phyloP scores from a whole-genome alignment of 345 rosid species.

The Punica granatum region DNA sequence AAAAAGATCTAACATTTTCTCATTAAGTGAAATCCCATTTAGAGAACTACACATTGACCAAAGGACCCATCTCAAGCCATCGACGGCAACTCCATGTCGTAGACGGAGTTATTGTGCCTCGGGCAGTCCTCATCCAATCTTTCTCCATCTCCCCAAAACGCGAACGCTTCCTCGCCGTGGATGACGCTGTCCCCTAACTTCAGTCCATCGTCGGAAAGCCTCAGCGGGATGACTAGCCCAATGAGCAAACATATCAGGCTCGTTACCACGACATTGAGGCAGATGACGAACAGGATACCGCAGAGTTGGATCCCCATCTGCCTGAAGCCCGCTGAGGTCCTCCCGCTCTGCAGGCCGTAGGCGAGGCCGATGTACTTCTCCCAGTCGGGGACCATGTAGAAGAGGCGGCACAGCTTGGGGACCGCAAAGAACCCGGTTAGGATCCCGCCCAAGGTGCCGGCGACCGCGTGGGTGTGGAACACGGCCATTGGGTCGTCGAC shows the following conservation, averaged over 20 bases:
- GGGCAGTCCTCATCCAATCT: slow-evolving; percentile 6
- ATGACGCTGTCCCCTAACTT: slow-evolving; percentile 19
- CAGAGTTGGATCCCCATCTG: slow-evolving; percentile 35
- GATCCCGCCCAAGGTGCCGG: slow-evolving; percentile 39
- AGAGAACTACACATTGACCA: too few species aligned
- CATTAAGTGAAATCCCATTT: too few species aligned
- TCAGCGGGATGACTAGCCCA: slow-evolving; percentile 24
- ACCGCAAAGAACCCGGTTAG: slow-evolving; percentile 39
- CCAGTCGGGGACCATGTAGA: slow-evolving; percentile 37
- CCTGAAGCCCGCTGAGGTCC: slow-evolving; percentile 19
- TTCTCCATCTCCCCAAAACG: slow-evolving; percentile 16
- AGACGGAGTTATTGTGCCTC: slow-evolving; percentile 17
- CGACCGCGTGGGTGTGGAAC: slow-evolving; percentile 47
- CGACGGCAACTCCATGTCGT: slow-evolving; percentile 9
- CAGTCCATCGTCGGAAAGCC: slow-evolving; percentile 28
- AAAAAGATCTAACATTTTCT: too few species aligned
- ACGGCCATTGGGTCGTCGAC: slow-evolving; percentile 37
- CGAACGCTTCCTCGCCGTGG: slow-evolving; percentile 40
- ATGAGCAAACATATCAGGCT: slow-evolving; percentile 32
- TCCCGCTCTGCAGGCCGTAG: slow-evolving; percentile 26
- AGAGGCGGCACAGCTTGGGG: slow-evolving; percentile 38
- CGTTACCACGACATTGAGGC: slow-evolving; percentile 26
- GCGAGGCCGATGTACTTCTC: slow-evolving; percentile 32
- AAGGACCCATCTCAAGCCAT: slow-evolving; percentile 13
- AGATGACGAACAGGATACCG: slow-evolving; percentile 25